phyloP scores from a whole-genome alignment of 1,139 yeast species.

The Lodderomyces parapsilosis region DNA sequence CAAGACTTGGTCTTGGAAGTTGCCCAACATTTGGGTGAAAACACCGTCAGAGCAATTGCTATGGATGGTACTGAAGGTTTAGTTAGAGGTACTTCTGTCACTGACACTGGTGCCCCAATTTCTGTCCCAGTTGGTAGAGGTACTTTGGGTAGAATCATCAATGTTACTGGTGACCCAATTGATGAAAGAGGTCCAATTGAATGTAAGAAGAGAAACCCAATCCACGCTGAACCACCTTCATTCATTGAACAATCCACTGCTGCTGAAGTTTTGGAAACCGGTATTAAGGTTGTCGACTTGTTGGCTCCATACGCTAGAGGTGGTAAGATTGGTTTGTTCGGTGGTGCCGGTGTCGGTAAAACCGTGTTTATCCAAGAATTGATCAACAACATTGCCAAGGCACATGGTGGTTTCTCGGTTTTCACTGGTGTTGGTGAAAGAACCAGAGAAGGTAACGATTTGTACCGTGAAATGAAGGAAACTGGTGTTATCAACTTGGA shows the following conservation, averaged over 20 bases:
- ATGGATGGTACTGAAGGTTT: constrained; percentile 99
- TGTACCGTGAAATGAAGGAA: constrained; percentile 99
- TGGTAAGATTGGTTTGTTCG: constrained; percentile 99
- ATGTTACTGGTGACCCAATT: constrained; percentile 99
- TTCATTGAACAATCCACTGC: constrained; percentile 96
- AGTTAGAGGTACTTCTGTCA: constrained; percentile 92
- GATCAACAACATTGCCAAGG: constrained; percentile 99
- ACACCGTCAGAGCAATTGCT: constrained; percentile 99
- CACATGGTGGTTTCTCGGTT: constrained; percentile 99
- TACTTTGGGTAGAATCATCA: constrained; percentile 97
- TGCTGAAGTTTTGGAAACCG: constrained; percentile 98
- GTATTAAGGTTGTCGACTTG: constrained; percentile 99
- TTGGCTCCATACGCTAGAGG: constrained; percentile 99
- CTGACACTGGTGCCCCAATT: constrained; percentile 97
- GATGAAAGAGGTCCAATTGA: constrained; percentile 99
- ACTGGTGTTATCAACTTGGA: constrained; percentile 99
- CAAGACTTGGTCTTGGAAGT: constrained; percentile 88
- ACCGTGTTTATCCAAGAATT: constrained; percentile 99
- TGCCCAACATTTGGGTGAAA: constrained; percentile 99
- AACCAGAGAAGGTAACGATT: constrained; percentile 99
- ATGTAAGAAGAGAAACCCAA: constrained; percentile 90
- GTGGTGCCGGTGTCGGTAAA: constrained; percentile 99
- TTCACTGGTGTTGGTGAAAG: constrained; percentile 99
- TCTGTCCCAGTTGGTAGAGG: constrained; percentile 99
- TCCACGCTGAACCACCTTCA: constrained; percentile 96